Base-by-base conservation (phyloP, 495 filamentous ascomycete species). In the Neurospora pannonica region DNA sequence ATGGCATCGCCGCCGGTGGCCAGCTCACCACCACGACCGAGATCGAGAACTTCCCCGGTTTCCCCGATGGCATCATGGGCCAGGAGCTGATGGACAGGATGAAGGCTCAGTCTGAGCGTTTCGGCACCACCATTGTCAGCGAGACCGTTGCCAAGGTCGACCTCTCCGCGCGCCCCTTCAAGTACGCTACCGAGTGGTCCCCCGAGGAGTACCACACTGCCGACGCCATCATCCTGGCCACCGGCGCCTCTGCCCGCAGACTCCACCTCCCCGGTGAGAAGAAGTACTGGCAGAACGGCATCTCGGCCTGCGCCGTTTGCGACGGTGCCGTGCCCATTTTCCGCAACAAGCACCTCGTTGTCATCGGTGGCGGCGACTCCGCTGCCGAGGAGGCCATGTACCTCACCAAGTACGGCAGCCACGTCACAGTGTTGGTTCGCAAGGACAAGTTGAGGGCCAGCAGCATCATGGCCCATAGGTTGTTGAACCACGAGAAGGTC, bases 21-120 rank as follows among this genome's bases (percentile, higher is more conserved):
- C 96, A 99, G 86, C 86, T 99, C 73, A 99, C 96, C 34, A 99
- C 96, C 43, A 99, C 96, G 73, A 98, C 97, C 79, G 96, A 99
- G 75, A 90, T 99, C 72, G 96, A 99, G 87, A 99, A 99, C 85
- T 99, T 90, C 85, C 96, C 96, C 71, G 96, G 96, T 42, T 99
- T 97, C 86, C 92, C 92, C 74, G 87, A 91, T 70, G 94, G 92
- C 73, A 93, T 98, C 79, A 91, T 93, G 81, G 96, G 96, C 46
- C 78, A 86, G 70, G 90, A 92, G 80, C 85, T 99, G 74, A 99
- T 99, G 96, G 96, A 97, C 74, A 88, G 90, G 76, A 98, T 99
- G 96, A 92, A 93, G 83, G 89, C 87, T 43, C 96, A 99, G 84
- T 96, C 92, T 73, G 90, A 92, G 81, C 91, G 91, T 40, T 97